phyloP scores from a whole-genome alignment of 2,329 filamentous ascomycete species.

The Sarocladiaceae sp. region DNA sequence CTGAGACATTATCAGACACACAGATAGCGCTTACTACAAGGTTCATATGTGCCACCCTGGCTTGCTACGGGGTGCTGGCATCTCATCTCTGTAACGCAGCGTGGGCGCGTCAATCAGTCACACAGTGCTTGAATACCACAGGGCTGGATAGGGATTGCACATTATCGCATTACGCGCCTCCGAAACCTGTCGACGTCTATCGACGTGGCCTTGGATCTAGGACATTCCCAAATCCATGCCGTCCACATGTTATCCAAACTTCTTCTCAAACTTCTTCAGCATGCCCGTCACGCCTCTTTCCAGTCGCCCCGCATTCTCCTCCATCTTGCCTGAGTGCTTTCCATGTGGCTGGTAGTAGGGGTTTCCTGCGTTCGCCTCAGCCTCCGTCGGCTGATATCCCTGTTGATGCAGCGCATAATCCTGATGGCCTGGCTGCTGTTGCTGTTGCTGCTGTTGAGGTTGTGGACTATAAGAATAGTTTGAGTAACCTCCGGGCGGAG shows the following conservation, averaged over 20 bases:
- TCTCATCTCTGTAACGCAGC: too few relatives aligned
- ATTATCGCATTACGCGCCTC: too few relatives aligned
- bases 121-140: too few relatives aligned
- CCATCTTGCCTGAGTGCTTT: constrained; percentile 47
- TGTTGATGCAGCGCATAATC: constrained; percentile 60
- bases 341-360: constrained; percentile 33
- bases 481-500: constrained; percentile 47
- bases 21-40: neutral
- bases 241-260: constrained; percentile 49
- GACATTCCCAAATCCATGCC: neutral
- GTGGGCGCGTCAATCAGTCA: too few relatives aligned
- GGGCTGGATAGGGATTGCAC: too few relatives aligned
- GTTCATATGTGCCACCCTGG: too few relatives aligned
- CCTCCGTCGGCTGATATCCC: constrained; percentile 61
- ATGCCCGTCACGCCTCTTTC: constrained; percentile 67
- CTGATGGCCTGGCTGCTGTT: constrained; percentile 12
- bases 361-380: constrained; percentile 39
- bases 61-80: too few relatives aligned
- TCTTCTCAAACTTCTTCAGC: constrained; percentile 75
- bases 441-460: constrained; percentile 11
- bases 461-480: constrained; percentile 41
- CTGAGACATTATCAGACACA: constrained; percentile 3
- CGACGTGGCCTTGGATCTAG: neutral
- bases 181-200: too few relatives aligned
- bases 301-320: constrained; percentile 58